These are phyloP conservation scores for Plantago coronopus DNA, from an alignment of 305 asterid species.

Conservation along the genomic window DNA sequence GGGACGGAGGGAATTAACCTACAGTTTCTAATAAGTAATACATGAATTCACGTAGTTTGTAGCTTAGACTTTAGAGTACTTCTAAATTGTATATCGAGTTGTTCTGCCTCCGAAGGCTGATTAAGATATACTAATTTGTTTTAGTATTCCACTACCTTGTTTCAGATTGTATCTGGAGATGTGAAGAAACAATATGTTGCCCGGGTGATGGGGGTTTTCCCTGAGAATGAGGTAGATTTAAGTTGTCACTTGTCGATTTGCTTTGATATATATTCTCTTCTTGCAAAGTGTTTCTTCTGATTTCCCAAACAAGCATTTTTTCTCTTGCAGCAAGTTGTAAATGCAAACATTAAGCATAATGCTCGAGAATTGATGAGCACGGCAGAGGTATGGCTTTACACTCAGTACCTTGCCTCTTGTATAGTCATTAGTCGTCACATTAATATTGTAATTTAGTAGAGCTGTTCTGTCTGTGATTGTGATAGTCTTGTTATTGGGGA, in stretches of 20 bases:
- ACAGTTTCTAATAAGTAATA: no score
- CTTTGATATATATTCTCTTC: slow-evolving; percentile 8
- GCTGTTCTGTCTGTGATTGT: neutral
- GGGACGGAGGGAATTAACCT: no score
- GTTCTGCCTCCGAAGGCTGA: neutral
- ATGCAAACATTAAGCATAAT: slow-evolving; percentile 60
- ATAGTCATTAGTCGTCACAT: slow-evolving; percentile 4
- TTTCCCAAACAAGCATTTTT: neutral
- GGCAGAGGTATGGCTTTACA: slow-evolving; percentile 50
- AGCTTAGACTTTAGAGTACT: no score
- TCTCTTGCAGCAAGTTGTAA: slow-evolving; percentile 66
- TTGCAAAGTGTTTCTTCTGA: neutral
- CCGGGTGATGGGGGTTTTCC: slow-evolving; percentile 80
- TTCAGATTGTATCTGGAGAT: slow-evolving; percentile 80
- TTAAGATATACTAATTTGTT: neutral
- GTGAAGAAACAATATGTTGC: slow-evolving; percentile 89
- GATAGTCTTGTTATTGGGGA: neutral
- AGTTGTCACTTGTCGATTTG: slow-evolving; percentile 16
- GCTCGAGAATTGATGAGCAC: slow-evolving; percentile 87
- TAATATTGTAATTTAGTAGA: neutral
- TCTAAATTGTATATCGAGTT: no score
- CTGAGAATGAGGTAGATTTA: slow-evolving; percentile 86
- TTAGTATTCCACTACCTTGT: slow-evolving; percentile 19
- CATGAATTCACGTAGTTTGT: no score
- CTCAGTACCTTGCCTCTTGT: slow-evolving; percentile 10